Evolutionary conservation across 768 basidiomycete species (phyloP), one percentile per base, ranked within the genome.

Genomic region (Coprinellus aureogranulatus): DNA sequence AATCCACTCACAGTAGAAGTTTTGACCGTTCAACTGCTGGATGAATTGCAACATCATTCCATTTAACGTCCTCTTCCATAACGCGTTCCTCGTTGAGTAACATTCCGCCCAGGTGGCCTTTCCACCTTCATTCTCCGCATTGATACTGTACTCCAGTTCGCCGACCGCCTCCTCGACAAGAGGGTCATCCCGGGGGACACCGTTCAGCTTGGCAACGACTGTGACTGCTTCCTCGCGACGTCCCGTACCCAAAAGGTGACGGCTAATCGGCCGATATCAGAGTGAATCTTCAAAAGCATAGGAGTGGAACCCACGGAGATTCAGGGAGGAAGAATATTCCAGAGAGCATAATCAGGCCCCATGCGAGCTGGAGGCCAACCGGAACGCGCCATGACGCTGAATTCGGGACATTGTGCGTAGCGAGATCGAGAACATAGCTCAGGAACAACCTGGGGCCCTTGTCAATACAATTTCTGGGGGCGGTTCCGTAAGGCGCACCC

Each of bases 41-140:
- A 92, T 83, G 65, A 90, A 90, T 61, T 89, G 88, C 44, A 89
- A 69, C 85, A 89, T 88, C 85, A 89, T 88, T n/a, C 89, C 88
- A 59, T 90, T 90, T 31, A 76, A 67, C 14, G 89, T 91, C 54
- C 90, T 79, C 69, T 85, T 87, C 83, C 87, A 89, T 42, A 91
- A 69, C 64, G 77, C 72, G 62, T 89, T 88, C 44, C 83, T 71
- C 3, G 79, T 76, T 1, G 86, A 86, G 77, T 92, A 91, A 69
- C 88, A 89, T 67, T 92, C 90, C 26, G 77, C 42, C 89, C 89
- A 92, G 0, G 85, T 87, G 1, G 88, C 87, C 65, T 89, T 87
- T 6, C 90, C 90, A 22, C 88, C 89, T 53, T 88, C 86, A 64
- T 92, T 92, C 70, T 92, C 90, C 3, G 80, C 83, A 16, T 73